These are phyloP conservation scores for Cymodocea nodosa DNA, from an alignment of 116 monocot genomes.

Conservation along the genomic window DNA sequence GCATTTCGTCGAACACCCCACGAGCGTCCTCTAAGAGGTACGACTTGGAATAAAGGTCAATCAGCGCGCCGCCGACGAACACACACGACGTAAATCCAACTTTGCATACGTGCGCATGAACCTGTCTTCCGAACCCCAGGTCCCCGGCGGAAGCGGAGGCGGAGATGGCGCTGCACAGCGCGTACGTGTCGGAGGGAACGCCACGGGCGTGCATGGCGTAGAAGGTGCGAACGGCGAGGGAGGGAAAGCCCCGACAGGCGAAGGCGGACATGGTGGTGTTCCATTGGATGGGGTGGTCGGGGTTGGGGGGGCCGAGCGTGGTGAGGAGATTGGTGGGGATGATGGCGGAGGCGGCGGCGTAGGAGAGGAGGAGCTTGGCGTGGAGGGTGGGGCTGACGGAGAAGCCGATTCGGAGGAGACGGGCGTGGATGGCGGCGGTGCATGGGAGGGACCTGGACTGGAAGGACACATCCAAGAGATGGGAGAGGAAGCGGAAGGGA, in stretches of 20 bases:
- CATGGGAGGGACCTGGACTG: conserved; percentile 8
- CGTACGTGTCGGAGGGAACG: conserved; percentile 27
- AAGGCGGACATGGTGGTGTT: conserved; percentile 21
- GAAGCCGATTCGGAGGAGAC: conserved; percentile 8
- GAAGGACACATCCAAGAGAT: conserved; percentile 8
- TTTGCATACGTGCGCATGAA: conserved; percentile 27
- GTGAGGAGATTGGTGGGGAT: neutral
- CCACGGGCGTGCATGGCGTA: conserved; percentile 19
- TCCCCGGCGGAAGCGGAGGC: conserved; percentile 9
- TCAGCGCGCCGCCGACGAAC: conserved; percentile 45
- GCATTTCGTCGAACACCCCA: conserved; percentile 49
- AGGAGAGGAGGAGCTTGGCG: conserved; percentile 20
- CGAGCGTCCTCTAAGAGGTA: conserved; percentile 12
- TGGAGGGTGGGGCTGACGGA: neutral
- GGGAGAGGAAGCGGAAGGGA: conserved; percentile 6
- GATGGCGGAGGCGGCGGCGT: neutral
- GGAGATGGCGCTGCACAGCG: conserved; percentile 38
- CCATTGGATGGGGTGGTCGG: conserved; percentile 3
- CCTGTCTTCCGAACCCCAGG: conserved; percentile 3
- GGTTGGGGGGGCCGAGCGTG: neutral
- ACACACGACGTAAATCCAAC: conserved; percentile 27
- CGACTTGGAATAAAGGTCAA: conserved; percentile 26
- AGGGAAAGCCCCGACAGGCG: conserved; percentile 14
- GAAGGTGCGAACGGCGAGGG: conserved; percentile 19
- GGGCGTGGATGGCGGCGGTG: conserved; percentile 18